These are phyloP conservation scores for Magnusiomyces fungicola DNA, from an alignment of 1,139 yeast species.

Conservation along the genomic window DNA sequence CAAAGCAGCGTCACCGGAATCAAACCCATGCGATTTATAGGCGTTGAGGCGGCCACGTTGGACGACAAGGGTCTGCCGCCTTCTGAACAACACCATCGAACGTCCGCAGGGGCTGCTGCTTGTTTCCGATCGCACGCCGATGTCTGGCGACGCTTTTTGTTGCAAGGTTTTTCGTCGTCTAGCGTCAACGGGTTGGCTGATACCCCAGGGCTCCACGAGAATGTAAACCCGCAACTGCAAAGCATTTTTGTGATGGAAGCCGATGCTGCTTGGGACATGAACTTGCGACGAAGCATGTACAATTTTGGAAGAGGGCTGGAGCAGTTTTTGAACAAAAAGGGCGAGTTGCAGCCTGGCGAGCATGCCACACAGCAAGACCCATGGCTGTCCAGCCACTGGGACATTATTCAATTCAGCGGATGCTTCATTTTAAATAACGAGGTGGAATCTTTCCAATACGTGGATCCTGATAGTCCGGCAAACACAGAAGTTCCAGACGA, in stretches of 20 bases:
- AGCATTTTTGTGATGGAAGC: constrained; percentile 5
- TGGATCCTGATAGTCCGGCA: not conserved
- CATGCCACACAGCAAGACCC: constrained; percentile 2
- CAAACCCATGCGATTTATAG: constrained; percentile 10
- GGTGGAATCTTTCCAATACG: not conserved
- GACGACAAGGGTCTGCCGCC: constrained; percentile 16
- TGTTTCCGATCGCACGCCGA: constrained; percentile 9
- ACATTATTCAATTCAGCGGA: not conserved
- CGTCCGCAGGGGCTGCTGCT: constrained; percentile 5
- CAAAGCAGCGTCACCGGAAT: constrained; percentile 15
- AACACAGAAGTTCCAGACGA: not conserved
- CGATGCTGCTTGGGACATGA: constrained; percentile 4
- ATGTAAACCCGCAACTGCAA: too few species aligned
- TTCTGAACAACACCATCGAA: constrained; percentile 7
- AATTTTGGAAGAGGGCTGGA: constrained; percentile 2
- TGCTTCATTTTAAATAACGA: not conserved
- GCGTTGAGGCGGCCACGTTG: constrained; percentile 10
- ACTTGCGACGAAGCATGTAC: not conserved
- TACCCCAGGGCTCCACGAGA: not conserved
- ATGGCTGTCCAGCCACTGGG: not conserved
- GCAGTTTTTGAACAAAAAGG: not conserved
- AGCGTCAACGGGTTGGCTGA: too few species aligned
- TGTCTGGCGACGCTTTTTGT: constrained; percentile 7
- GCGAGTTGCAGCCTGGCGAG: not conserved
- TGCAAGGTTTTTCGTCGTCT: too few species aligned